Evolutionary conservation across 768 basidiomycete species (phyloP).

Genomic region (Boletus pseudo-olivaceus): DNA sequence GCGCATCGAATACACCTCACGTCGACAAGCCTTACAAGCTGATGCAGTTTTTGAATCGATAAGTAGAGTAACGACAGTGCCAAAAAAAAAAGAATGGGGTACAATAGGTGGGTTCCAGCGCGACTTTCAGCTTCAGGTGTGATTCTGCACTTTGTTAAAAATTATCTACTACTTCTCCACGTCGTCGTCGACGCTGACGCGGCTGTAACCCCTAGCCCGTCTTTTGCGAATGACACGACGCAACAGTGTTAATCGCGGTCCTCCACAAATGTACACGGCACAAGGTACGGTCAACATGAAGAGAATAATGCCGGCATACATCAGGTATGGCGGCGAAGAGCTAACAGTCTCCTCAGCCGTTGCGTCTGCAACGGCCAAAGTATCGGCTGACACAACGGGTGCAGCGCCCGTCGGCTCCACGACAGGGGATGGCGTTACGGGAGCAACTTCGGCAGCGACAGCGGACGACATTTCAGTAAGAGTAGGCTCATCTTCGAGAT

Average conservation of each 20-base stretch:
- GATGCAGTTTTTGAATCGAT: no score
- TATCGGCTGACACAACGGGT: neutral
- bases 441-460: conserved; percentile 12
- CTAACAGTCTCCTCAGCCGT: conserved; percentile 1
- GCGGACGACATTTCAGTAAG: conserved; percentile 11
- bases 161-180: conserved; percentile 43
- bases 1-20: neutral
- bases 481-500: conserved; percentile 24
- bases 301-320: conserved; percentile 24
- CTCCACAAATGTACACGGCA: conserved; percentile 48
- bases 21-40: neutral
- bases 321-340: conserved; percentile 9
- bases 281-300: conserved; percentile 45
- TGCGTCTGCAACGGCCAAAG: neutral
- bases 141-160: neutral
- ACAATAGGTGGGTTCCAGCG: neutral
- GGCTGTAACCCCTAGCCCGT: conserved; percentile 40
- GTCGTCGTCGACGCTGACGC: conserved; percentile 48
- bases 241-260: conserved; percentile 25
- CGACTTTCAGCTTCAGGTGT: neutral
- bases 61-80: neutral
- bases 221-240: conserved; percentile 41
- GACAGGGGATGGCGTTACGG: conserved; percentile 6
- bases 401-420: neutral
- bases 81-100: neutral